phyloP scores from a whole-genome alignment of 306 rosid genomes.

The Inga oerstediana region DNA sequence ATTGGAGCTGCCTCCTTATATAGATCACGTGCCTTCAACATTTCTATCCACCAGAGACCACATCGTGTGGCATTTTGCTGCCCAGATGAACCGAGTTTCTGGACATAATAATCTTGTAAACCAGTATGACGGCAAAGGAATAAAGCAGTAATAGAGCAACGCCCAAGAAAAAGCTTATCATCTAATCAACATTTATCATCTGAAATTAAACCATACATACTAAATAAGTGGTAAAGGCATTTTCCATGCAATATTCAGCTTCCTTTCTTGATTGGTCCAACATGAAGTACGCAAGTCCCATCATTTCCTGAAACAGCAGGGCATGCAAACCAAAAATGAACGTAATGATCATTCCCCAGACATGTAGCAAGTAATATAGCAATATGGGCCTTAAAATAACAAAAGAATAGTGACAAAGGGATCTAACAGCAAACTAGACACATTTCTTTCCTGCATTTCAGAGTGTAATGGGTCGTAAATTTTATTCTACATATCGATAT shows the following conservation, averaged over 20 bases:
- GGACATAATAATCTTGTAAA: slow-evolving; percentile 48
- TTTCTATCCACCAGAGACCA: slow-evolving; percentile 96
- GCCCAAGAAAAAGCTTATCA: slow-evolving; percentile 8
- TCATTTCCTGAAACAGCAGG: slow-evolving; percentile 82
- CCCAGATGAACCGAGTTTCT: slow-evolving; percentile 85
- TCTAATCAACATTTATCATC: slow-evolving; percentile 5
- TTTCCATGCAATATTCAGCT: slow-evolving; percentile 99
- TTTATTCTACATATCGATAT: not conserved
- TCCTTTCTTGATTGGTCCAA: slow-evolving; percentile 95
- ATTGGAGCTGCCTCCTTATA: slow-evolving; percentile 90
- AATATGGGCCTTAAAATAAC: not conserved
- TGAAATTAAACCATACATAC: slow-evolving; percentile 58
- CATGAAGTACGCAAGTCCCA: slow-evolving; percentile 93
- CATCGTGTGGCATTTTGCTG: slow-evolving; percentile 88
- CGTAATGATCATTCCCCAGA: slow-evolving; percentile 18
- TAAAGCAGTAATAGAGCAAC: slow-evolving; percentile 26
- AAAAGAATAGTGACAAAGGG: not conserved
- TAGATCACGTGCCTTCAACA: slow-evolving; percentile 85
- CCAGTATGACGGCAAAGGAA: slow-evolving; percentile 27
- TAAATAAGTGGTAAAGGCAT: slow-evolving; percentile 86
- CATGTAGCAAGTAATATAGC: slow-evolving; percentile 7
- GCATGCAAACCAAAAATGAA: slow-evolving; percentile 27
- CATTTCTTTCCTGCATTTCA: not conserved
- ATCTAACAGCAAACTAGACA: not conserved
- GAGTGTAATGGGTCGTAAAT: not conserved